These are phyloP conservation scores for Fistulinella cinereoalba DNA, from an alignment of 1,284 basidiomycete species.

Conservation along the genomic window DNA sequence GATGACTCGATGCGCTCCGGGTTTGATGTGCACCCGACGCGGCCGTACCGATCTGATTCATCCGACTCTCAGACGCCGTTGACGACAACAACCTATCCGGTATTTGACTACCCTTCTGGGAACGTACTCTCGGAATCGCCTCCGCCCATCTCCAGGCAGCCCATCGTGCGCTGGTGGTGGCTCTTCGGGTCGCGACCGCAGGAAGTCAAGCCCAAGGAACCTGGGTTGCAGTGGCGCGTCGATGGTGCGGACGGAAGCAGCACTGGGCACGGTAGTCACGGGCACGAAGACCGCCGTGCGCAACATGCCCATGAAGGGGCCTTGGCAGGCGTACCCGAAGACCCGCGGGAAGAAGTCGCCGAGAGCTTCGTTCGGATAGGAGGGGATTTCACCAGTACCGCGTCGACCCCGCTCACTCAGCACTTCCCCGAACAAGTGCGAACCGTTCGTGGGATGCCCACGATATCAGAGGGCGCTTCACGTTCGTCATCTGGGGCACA, in stretches of 20 bases:
- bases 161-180: constrained; percentile 28
- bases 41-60: constrained; percentile 21
- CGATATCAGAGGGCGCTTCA: constrained; percentile 3
- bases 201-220: constrained; percentile 25
- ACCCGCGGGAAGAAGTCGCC: constrained; percentile 4
- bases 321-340: constrained; percentile 15
- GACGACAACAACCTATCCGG: constrained; percentile 6
- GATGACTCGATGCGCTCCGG: constrained; percentile 19
- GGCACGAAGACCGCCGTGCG: constrained; percentile 1
- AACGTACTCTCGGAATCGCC: constrained; percentile 1
- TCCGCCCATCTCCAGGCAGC: constrained; percentile 3
- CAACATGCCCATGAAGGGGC: neutral
- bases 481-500: neutral
- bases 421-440: constrained; percentile 10
- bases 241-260: constrained; percentile 25
- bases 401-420: constrained; percentile 15
- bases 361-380: constrained; percentile 23
- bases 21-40: constrained; percentile 4
- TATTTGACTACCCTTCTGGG: constrained; percentile 7
- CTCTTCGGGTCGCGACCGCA: constrained; percentile 24
- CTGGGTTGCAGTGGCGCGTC: constrained; percentile 21
- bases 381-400: constrained; percentile 10
- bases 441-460: constrained; percentile 1
- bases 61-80: constrained; percentile 30
- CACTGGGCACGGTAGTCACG: constrained; percentile 19